phyloP scores from a whole-genome alignment of 306 rosid genomes.

The Sicyos edulis region DNA sequence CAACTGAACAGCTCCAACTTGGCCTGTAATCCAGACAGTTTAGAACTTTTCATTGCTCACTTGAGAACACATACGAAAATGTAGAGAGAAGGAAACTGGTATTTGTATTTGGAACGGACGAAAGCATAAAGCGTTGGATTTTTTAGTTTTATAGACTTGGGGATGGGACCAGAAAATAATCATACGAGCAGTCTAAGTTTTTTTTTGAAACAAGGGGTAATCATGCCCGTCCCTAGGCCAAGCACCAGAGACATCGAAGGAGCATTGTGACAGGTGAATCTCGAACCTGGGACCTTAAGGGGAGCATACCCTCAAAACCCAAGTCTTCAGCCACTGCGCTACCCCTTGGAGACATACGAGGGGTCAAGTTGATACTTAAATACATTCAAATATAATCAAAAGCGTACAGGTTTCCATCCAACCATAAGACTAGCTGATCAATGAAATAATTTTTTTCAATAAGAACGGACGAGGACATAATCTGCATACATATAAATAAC shows the following conservation, averaged over 20 bases:
- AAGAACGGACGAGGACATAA: neutral
- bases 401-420: neutral
- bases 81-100: neutral
- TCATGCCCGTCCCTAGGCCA: too few relatives aligned
- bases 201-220: too few relatives aligned
- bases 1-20: constrained; percentile 89
- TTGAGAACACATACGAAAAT: neutral
- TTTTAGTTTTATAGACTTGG: neutral
- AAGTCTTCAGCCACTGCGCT: too few relatives aligned
- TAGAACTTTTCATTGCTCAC: neutral
- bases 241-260: too few relatives aligned
- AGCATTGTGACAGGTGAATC: too few relatives aligned
- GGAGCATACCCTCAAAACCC: too few relatives aligned
- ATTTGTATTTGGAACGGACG: constrained; percentile 3
- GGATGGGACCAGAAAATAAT: neutral
- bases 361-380: neutral
- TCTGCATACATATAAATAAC: neutral
- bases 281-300: too few relatives aligned
- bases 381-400: constrained; percentile 4
- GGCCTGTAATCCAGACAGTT: constrained; percentile 45
- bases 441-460: neutral
- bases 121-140: neutral
- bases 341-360: too few relatives aligned
- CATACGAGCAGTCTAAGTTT: neutral
- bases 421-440: neutral